Base-by-base conservation (phyloP, 2,329 filamentous ascomycete genomes). In the Diaporthe humulicola region DNA sequence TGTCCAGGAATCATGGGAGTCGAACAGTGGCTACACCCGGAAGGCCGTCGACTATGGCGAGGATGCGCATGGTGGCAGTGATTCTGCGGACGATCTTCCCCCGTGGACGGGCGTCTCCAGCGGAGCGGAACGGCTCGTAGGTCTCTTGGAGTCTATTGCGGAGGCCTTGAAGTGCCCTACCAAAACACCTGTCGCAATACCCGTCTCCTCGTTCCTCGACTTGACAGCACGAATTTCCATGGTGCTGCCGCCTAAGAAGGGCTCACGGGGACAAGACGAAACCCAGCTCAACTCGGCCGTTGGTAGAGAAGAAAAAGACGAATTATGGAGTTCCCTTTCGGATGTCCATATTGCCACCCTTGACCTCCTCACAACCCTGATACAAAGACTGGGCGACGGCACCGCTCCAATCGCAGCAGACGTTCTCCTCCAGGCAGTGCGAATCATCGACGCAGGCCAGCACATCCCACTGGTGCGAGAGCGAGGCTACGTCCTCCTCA, bases 1-100 rank as follows among this genome's bases (percentile, higher is more conserved):
- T 14, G 89, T 98, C 0, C 85, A 93, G 15, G 96, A 98, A 81
- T 93, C 94, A 54, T 97, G 95, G 93, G 91, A 96, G 78, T 91
- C 95, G 0, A 87, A 88, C 3, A 86, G 89, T 42, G 89, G 87
- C 5, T 88, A 89, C 76, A 81, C 81, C 14, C 81, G 83, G 57
- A 82, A 87, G 69, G 78, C 79, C 4, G 83, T 88, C 45, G 84
- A 87, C 71, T 82, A 86, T 17, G 87, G 89, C 25, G 81, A 82
- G 8, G 87, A 88, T 30, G 86, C 89, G 0, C 79, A 80, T 10
- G 88, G 89, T 4, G 89, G 89, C 19, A 83, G 85, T 54, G 82
- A 83, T 40, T 81, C 83, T 3, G 74, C 81, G 8, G 88, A 89
- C 17, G 86, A 89, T 54, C 84, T 97, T n/a, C 89, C 91, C 1